Evolutionary conservation across 192 early-diverging fungal species (phyloP).

Genomic region (Entomortierella lignicola): DNA sequence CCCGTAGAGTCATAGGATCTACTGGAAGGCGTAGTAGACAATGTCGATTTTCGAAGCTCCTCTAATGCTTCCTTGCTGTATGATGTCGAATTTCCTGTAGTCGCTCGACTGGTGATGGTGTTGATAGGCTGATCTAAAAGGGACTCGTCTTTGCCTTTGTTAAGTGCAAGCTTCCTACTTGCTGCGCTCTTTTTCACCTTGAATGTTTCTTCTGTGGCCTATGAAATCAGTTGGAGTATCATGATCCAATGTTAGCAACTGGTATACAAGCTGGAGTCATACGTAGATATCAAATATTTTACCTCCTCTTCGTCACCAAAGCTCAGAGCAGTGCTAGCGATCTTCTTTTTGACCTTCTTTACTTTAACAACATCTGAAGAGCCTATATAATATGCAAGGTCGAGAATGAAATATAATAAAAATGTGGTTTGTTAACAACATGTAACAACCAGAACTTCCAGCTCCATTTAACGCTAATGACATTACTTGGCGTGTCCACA

Average conservation of each 20-base stretch:
- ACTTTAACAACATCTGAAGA: slow-evolving; percentile 4
- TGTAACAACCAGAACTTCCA: too few species aligned
- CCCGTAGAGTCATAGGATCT: slow-evolving; percentile 19
- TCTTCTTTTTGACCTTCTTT: slow-evolving; percentile 45
- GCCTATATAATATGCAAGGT: too few species aligned
- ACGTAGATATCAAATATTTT: not conserved
- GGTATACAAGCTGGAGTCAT: too few species aligned
- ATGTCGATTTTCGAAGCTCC: slow-evolving; percentile 43
- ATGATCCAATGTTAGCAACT: not conserved
- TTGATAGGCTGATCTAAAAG: slow-evolving; percentile 6
- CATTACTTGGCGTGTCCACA: too few species aligned
- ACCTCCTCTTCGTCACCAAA: slow-evolving; percentile 42
- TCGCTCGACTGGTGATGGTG: slow-evolving; percentile 31
- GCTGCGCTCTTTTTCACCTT: slow-evolving; percentile 62
- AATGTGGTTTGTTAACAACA: too few species aligned
- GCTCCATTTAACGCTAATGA: too few species aligned
- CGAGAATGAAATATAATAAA: too few species aligned
- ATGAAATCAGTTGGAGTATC: not conserved
- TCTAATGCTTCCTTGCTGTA: slow-evolving; percentile 55
- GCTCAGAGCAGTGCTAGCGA: slow-evolving; percentile 21
- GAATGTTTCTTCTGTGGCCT: slow-evolving; percentile 55
- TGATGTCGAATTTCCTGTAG: slow-evolving; percentile 27
- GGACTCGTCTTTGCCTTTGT: slow-evolving; percentile 30
- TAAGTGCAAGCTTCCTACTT: slow-evolving; percentile 35
- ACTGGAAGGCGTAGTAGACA: slow-evolving; percentile 42